Conservation (phyloP, 2,329 filamentous ascomycete genomes). For the Fusarium beomiforme region DNA sequence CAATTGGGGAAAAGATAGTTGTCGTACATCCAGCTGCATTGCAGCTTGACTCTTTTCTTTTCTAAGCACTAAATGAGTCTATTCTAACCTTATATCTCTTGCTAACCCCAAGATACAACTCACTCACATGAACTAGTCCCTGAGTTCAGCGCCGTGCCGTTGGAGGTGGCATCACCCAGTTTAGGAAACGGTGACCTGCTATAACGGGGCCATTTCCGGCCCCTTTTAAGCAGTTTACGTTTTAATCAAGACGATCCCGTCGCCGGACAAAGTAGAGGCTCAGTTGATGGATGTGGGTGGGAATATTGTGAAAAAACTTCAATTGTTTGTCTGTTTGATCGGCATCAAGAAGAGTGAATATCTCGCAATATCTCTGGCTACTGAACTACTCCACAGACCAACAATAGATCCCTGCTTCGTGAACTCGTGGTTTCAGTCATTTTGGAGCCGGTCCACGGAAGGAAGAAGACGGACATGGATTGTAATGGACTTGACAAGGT, state of each 20-base stretch:
- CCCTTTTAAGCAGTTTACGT: conserved; percentile 26
- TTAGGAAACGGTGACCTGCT: conserved; percentile 32
- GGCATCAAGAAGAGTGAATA: conserved; percentile 10
- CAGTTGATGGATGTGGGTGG: conserved; percentile 25
- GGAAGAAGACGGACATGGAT: conserved; percentile 28
- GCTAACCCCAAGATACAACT: conserved; percentile 3
- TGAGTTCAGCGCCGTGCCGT: conserved; percentile 23
- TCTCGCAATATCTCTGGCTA: conserved; percentile 12
- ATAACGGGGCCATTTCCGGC: conserved; percentile 37
- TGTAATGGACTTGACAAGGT: conserved; percentile 3
- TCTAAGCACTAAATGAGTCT: neutral
- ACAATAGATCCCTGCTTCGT: conserved; percentile 7
- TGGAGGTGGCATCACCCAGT: conserved; percentile 30
- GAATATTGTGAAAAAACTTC: neutral
- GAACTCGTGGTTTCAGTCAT: conserved; percentile 27
- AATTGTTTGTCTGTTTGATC: conserved; percentile 35
- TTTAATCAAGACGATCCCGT: conserved; percentile 14
- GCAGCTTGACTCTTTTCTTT: neutral
- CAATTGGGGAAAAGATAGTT: neutral
- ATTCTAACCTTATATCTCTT: neutral
- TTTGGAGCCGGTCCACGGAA: conserved; percentile 22
- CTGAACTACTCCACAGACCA: conserved; percentile 13
- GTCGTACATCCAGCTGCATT: conserved; percentile 14
- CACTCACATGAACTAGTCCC: conserved; percentile 16
- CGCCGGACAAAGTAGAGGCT: neutral